These are phyloP conservation scores for Hemisphaericaspora lyxosophila DNA, from an alignment of 1,139 yeast species.

Conservation along the genomic window DNA sequence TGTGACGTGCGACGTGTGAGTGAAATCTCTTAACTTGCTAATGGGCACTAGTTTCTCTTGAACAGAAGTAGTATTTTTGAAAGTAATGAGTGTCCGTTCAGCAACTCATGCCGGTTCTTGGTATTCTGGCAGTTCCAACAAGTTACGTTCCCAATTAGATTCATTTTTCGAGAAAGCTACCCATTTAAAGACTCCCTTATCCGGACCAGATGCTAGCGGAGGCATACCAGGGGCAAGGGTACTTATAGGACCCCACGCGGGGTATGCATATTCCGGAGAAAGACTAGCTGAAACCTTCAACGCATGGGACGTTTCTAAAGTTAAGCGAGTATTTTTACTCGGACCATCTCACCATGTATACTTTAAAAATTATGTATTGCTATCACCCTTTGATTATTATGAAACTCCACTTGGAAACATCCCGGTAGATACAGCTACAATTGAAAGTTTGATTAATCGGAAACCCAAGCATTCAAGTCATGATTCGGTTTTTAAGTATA, in stretches of 20 bases:
- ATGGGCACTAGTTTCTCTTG: too few species aligned
- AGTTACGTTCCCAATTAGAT: constrained; percentile 51
- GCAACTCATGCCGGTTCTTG: constrained; percentile 92
- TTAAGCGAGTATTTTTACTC: constrained; percentile 68
- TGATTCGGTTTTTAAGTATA: constrained; percentile 42
- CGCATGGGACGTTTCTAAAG: constrained; percentile 60
- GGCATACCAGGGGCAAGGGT: constrained; percentile 61
- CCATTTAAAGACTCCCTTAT: constrained; percentile 11
- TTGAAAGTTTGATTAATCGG: constrained; percentile 28
- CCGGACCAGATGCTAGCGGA: constrained; percentile 10
- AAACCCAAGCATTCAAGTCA: constrained; percentile 22
- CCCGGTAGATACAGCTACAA: constrained; percentile 56
- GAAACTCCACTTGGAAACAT: constrained; percentile 83
- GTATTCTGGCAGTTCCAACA: constrained; percentile 56
- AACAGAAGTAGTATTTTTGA: too few species aligned
- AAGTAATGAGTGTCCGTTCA: constrained; percentile 35
- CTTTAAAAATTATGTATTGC: constrained; percentile 58
- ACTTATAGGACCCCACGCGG: constrained; percentile 78
- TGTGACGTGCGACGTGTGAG: too few species aligned
- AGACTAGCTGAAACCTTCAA: constrained; percentile 77
- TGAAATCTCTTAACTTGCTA: too few species aligned
- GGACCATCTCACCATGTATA: constrained; percentile 97
- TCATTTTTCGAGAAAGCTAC: constrained; percentile 34
- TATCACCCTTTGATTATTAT: constrained; percentile 55
- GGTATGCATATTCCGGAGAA: constrained; percentile 78